These are phyloP conservation scores for Neolentinus lepideus DNA, from an alignment of 1,284 basidiomycete genomes.

Conservation along the genomic window DNA sequence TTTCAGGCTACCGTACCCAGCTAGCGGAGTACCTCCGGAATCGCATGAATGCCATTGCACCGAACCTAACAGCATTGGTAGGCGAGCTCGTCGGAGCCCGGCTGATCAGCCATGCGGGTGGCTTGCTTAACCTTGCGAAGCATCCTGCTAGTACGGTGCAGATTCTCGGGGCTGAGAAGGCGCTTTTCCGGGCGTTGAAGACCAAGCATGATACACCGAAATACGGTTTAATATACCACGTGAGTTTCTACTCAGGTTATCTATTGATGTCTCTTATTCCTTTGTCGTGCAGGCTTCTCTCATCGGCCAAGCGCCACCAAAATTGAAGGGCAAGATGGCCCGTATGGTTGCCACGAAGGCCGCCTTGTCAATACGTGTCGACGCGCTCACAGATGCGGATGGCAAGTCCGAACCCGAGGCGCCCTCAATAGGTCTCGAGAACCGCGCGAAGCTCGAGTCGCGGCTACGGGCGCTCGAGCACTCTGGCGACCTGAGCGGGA, in stretches of 20 bases:
- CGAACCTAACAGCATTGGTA: conserved; percentile 92
- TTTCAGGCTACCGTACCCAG: conserved; percentile 90
- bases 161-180: conserved; percentile 98
- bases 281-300: conserved; percentile 83
- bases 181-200: conserved; percentile 95
- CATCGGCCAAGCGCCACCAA: conserved; percentile 95
- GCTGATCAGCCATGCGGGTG: conserved; percentile 95
- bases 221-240: conserved; percentile 96
- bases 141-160: conserved; percentile 98
- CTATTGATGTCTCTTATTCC: too few species aligned
- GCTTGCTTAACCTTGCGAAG: conserved; percentile 90
- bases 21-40: conserved; percentile 94
- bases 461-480: conserved; percentile 87
- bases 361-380: conserved; percentile 92
- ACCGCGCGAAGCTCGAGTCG: conserved; percentile 93
- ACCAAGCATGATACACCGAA: conserved; percentile 99
- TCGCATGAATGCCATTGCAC: conserved; percentile 96
- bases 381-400: conserved; percentile 90
- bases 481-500: conserved; percentile 63
- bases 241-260: conserved; percentile 29
- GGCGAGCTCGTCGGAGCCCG: conserved; percentile 96
- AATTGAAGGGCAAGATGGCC: conserved; percentile 99
- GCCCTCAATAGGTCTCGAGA: conserved; percentile 86
- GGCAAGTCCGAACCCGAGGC: conserved; percentile 81
- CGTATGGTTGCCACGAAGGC: conserved; percentile 99